These are phyloP conservation scores for Apiospora arundinis DNA, from an alignment of 2,329 filamentous ascomycete species.

Conservation along the genomic window DNA sequence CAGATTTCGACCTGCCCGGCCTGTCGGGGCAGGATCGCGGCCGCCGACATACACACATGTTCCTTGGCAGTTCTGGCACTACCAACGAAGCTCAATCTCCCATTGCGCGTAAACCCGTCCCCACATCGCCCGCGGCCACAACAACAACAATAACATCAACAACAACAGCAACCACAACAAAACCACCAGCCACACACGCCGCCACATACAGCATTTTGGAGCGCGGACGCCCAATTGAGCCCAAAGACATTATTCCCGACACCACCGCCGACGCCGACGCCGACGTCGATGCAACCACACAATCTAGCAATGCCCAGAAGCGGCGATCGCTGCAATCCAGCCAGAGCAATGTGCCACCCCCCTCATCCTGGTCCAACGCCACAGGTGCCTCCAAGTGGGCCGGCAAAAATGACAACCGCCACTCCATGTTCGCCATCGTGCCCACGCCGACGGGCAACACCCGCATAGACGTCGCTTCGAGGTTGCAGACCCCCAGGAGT, in stretches of 20 bases:
- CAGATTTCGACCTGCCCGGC: not conserved
- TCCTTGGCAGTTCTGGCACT: not conserved
- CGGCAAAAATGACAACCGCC: slow-evolving; percentile 19
- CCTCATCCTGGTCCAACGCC: not conserved
- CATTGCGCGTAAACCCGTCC: slow-evolving; percentile 8
- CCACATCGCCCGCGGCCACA: slow-evolving; percentile 5
- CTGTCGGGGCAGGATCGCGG: not conserved
- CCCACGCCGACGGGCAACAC: slow-evolving; percentile 13
- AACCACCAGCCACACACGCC: not conserved
- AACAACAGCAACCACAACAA: not conserved
- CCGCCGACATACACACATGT: not conserved
- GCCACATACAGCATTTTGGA: slow-evolving; percentile 27
- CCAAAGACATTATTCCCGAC: slow-evolving; percentile 22
- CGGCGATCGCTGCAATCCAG: not conserved
- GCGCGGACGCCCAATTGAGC: slow-evolving; percentile 27
- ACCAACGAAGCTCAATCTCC: not conserved
- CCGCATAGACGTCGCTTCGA: not conserved
- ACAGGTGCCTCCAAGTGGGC: not conserved
- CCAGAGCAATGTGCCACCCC: not conserved
- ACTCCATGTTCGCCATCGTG: slow-evolving; percentile 27
- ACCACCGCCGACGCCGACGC: not conserved
- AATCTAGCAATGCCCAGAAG: not conserved
- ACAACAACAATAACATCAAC: not conserved
- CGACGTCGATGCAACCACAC: not conserved
- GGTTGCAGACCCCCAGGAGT: slow-evolving; percentile 9